Conservation (phyloP, 805 yeast genomes). For the Schizosaccharomyces osmophilus region DNA sequence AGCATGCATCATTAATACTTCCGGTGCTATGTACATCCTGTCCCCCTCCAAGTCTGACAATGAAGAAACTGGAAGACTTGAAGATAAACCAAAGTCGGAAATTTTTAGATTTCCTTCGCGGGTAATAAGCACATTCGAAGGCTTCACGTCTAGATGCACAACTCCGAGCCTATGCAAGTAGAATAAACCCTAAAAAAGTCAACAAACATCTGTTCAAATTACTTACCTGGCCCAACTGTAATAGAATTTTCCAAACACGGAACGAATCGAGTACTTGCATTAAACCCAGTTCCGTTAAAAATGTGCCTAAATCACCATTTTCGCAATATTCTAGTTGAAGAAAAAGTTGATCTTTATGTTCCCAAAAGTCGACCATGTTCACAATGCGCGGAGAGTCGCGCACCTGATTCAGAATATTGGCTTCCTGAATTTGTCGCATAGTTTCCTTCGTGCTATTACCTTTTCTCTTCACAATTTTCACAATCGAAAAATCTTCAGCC, state of each 20-base stretch:
- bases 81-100: slow-evolving; percentile 92
- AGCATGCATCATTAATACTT: slow-evolving; percentile 53
- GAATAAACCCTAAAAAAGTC: slow-evolving; percentile 27
- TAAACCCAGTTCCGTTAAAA: slow-evolving; percentile 52
- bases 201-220: background rate
- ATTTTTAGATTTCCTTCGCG: slow-evolving; percentile 85
- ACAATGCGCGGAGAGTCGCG: slow-evolving; percentile 35
- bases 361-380: slow-evolving; percentile 69
- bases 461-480: slow-evolving; percentile 58
- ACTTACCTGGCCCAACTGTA: background rate
- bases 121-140: slow-evolving; percentile 80
- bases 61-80: slow-evolving; percentile 36
- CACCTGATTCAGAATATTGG: slow-evolving; percentile 26
- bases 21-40: slow-evolving; percentile 93
- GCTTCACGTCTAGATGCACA: slow-evolving; percentile 76
- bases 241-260: slow-evolving; percentile 80
- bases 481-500: slow-evolving; percentile 32
- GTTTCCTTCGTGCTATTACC: slow-evolving; percentile 33
- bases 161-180: slow-evolving; percentile 57
- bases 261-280: slow-evolving; percentile 73
- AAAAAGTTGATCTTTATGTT: slow-evolving; percentile 40
- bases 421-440: slow-evolving; percentile 44
- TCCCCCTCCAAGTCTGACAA: slow-evolving; percentile 87
- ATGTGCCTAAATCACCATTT: slow-evolving; percentile 68
- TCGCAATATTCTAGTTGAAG: slow-evolving; percentile 91